Evolutionary conservation across 1,139 yeast species (phyloP), one percentile per base, ranked within the genome.

Genomic region (Debaryomyces sp.): DNA sequence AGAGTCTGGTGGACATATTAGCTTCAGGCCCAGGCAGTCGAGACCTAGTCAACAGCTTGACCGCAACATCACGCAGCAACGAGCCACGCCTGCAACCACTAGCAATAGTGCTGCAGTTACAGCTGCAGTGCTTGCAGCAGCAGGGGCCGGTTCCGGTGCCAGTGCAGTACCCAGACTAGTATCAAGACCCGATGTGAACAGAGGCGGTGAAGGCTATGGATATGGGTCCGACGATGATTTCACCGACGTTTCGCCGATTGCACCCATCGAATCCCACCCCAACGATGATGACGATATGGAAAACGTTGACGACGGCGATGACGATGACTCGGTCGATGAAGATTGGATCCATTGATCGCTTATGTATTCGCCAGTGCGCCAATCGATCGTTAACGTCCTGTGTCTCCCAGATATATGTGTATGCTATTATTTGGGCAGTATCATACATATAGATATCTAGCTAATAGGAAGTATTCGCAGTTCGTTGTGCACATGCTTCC

Each of bases 161-260:
- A 38, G 34, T 13, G 33, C 36, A 24, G 32, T 33, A 24, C 13
- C 39, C 7, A 17, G 26, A 8, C 6, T 36, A 12, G 9, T 13
- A 9, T 2, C 38, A 7, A 22, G 46, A 27, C 58, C 55, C 10
- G 70, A 63, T 36, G 64, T 66, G 12, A 64, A 65, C 48, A 52
- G 73, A 24, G 71, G 72, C 1, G 72, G 72, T 2, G 73, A 67
- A 50, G 73, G 72, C 7, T 68, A 55, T 50, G 73, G 73, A 3
- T 68, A 68, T 46, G 71, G 61, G 18, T 57, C 66, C 4, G 68
- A 63, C 45, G 70, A 62, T n/a, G 64, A 61, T 32, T 54, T 52
- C 41, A 49, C 46, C 5, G 51, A 49, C 36, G 49, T 33, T n/a
- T 37, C 43, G 13, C 22, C 36, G 24, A 15, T 50, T 27, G 50